Conservation (phyloP, 192 early-diverging fungal genomes). For the Pilaira anomala region DNA sequence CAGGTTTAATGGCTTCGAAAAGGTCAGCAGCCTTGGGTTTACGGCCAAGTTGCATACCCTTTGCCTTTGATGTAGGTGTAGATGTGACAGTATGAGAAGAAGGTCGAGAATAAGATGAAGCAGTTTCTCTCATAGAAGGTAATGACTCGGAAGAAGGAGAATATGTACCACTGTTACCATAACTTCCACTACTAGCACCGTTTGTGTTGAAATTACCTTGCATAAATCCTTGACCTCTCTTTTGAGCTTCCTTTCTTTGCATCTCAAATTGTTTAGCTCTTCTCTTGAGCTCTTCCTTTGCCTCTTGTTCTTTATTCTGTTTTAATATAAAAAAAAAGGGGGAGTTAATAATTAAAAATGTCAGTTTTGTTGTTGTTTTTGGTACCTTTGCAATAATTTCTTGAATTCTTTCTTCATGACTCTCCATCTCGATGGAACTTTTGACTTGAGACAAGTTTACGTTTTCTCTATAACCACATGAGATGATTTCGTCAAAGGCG, state of each 20-base stretch:
- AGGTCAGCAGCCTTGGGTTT: constrained; percentile 79
- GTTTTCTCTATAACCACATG: constrained; percentile 88
- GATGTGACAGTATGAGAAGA: constrained; percentile 36
- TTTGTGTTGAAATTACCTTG: constrained; percentile 45
- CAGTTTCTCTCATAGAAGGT: constrained; percentile 12
- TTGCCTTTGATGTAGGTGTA: constrained; percentile 51
- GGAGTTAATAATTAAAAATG: constrained; percentile 3
- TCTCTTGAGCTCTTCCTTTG: constrained; percentile 93
- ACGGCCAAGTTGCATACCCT: constrained; percentile 94
- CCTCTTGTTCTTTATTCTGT: constrained; percentile 93
- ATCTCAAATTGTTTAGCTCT: constrained; percentile 88
- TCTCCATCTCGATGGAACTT: constrained; percentile 96
- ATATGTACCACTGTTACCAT: constrained; percentile 25
- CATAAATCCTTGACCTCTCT: constrained; percentile 43
- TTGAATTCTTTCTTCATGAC: constrained; percentile 95
- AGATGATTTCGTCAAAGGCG: constrained; percentile 96
- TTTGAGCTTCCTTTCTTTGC: constrained; percentile 78
- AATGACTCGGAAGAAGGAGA: constrained; percentile 38
- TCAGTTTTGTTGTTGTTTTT: background rate
- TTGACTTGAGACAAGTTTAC: constrained; percentile 88
- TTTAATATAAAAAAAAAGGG: too few species aligned
- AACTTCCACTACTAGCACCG: background rate
- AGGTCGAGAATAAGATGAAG: constrained; percentile 26
- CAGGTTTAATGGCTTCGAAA: constrained; percentile 80
- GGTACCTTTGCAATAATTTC: constrained; percentile 85